Evolutionary conservation across 495 filamentous ascomycete genomes (phyloP).

Genomic region (Aspergillus cristatus): DNA sequence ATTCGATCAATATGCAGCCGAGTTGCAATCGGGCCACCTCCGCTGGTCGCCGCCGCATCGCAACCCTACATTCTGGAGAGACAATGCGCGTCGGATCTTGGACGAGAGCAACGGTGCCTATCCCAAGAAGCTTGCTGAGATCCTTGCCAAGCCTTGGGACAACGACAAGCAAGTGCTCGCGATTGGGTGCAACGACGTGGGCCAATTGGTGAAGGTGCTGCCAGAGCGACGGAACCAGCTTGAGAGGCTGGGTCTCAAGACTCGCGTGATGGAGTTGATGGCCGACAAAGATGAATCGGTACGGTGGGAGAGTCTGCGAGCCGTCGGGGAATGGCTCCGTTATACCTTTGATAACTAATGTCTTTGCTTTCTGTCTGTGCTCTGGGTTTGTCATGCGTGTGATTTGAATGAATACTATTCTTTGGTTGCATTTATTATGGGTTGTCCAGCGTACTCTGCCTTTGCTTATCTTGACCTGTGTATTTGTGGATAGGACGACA

Average conservation of each 20-base stretch:
- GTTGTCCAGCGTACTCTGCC: too few relatives aligned
- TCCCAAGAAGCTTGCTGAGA: slow-evolving; percentile 76
- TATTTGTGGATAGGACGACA: too few relatives aligned
- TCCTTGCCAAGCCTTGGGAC: slow-evolving; percentile 76
- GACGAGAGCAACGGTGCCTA: slow-evolving; percentile 74
- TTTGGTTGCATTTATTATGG: not conserved
- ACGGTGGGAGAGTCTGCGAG: slow-evolving; percentile 88
- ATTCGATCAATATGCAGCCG: slow-evolving; percentile 89
- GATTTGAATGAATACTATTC: too few relatives aligned
- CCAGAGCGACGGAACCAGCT: slow-evolving; percentile 74
- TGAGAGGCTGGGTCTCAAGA: slow-evolving; percentile 87
- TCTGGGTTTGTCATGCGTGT: slow-evolving; percentile 1
- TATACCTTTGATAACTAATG: slow-evolving; percentile 65
- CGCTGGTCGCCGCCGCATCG: slow-evolving; percentile 95
- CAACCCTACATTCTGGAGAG: slow-evolving; percentile 83
- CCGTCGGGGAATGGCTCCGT: slow-evolving; percentile 87
- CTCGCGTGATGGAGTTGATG: slow-evolving; percentile 93
- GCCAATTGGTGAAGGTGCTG: slow-evolving; percentile 78
- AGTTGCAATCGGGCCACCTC: slow-evolving; percentile 80
- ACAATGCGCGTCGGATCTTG: slow-evolving; percentile 87
- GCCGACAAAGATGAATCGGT: slow-evolving; percentile 79
- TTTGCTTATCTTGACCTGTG: too few relatives aligned
- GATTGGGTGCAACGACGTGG: slow-evolving; percentile 92
- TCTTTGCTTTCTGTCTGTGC: slow-evolving; percentile 4
- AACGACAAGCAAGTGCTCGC: slow-evolving; percentile 93